These are phyloP conservation scores for Aquilaria sinensis DNA, from an alignment of 345 rosid genomes.

Conservation along the genomic window DNA sequence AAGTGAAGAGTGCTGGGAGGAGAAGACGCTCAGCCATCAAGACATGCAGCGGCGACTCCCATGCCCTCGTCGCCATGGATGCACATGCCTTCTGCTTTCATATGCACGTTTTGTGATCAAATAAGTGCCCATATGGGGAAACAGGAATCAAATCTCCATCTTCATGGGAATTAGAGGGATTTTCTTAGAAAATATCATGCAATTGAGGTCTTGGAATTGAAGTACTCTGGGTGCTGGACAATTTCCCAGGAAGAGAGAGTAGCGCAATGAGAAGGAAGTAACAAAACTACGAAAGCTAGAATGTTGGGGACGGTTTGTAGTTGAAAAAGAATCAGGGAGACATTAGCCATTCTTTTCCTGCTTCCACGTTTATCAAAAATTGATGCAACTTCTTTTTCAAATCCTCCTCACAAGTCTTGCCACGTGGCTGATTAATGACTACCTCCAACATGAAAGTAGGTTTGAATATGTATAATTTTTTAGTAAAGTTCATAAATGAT, in stretches of 20 bases:
- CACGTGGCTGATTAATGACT: too few relatives aligned
- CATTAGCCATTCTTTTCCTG: too few relatives aligned
- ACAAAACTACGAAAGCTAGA: conserved; percentile 5
- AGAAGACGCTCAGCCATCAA: conserved; percentile 41
- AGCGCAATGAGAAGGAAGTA: conserved; percentile 20
- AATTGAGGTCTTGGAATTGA: too few relatives aligned
- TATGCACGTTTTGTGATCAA: conserved; percentile 12
- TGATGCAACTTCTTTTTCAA: too few relatives aligned
- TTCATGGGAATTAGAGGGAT: too few relatives aligned
- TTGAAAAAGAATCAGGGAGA: conserved; percentile 38
- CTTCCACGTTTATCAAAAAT: too few relatives aligned
- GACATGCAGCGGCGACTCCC: conserved; percentile 45
- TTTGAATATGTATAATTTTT: too few relatives aligned
- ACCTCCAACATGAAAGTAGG: too few relatives aligned
- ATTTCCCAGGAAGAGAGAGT: conserved; percentile 8
- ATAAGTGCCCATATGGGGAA: conserved; percentile 10
- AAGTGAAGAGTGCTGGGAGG: conserved; percentile 25
- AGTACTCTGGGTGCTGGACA: not conserved
- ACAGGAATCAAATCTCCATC: not conserved
- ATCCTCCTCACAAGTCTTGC: too few relatives aligned
- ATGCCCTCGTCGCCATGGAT: conserved; percentile 74
- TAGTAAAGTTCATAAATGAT: too few relatives aligned
- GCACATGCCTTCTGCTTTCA: conserved; percentile 39
- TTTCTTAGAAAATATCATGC: too few relatives aligned
- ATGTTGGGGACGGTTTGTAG: conserved; percentile 36